Conservation (phyloP, 2,329 filamentous ascomycete genomes). For the Neofusicoccum parvum region DNA sequence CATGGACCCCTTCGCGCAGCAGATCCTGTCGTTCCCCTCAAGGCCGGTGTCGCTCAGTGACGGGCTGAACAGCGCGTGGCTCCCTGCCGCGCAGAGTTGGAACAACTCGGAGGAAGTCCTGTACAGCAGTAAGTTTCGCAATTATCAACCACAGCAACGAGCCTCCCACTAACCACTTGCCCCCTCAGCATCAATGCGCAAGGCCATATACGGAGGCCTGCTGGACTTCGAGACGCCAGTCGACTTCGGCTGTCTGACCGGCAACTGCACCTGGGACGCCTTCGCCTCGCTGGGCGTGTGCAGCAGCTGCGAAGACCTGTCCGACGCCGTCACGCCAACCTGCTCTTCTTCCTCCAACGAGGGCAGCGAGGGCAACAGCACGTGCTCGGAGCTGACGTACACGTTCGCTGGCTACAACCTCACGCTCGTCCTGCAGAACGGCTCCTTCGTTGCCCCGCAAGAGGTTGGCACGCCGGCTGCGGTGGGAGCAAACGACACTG, state of each 20-base stretch:
- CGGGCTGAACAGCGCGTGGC: neutral
- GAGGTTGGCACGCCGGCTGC: neutral
- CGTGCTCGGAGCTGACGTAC: conserved; percentile 6
- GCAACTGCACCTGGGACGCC: conserved; percentile 22
- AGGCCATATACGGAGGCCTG: conserved; percentile 16
- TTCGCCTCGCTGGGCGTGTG: conserved; percentile 22
- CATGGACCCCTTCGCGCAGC: conserved; percentile 24
- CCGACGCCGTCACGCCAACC: neutral
- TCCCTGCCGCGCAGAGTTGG: neutral
- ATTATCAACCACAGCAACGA: no score
- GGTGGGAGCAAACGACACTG: neutral
- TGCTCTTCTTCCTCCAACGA: neutral
- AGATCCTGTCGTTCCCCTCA: conserved; percentile 20
- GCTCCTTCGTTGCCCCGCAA: neutral
- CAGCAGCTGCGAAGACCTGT: conserved; percentile 14
- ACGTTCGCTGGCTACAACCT: conserved; percentile 6
- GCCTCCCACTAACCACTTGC: neutral
- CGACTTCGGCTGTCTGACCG: conserved; percentile 19
- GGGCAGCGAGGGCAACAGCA: neutral
- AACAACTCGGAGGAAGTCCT: neutral
- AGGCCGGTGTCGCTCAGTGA: neutral
- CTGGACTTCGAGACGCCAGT: conserved; percentile 9
- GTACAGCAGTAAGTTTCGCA: neutral
- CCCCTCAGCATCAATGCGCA: conserved; percentile 12
- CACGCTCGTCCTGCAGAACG: conserved; percentile 6